Percentiles rank a stretch among this genome's conserved stretches.
phyloP scores from a whole-genome alignment of 306 rosid genomes.

The Spatholobus suberectus region DNA sequence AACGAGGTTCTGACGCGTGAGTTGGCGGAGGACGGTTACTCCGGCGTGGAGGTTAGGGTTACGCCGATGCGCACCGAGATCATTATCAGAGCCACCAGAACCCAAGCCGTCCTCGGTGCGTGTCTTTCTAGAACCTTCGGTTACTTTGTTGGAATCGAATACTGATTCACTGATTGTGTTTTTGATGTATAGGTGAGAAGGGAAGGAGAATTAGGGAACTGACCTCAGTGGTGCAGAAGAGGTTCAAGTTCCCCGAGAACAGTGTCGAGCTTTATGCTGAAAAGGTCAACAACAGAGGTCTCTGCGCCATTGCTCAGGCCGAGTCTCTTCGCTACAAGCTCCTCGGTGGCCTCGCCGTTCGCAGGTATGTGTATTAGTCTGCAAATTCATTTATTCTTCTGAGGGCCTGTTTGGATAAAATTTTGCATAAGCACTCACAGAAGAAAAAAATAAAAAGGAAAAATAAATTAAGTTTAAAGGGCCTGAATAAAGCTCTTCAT shows the following conservation, averaged over 20 bases:
- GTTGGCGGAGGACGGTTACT: conserved; percentile 25
- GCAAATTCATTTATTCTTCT: not conserved
- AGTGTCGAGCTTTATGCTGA: conserved; percentile 14
- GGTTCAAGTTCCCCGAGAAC: conserved; percentile 6
- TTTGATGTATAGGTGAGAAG: not conserved
- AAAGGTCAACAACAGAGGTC: conserved; percentile 23
- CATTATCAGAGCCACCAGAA: conserved; percentile 34
- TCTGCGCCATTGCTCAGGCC: conserved; percentile 30
- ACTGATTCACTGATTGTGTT: not conserved
- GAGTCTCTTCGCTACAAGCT: conserved; percentile 30
- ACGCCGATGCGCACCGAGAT: conserved; percentile 24
- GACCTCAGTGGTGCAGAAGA: conserved; percentile 26
- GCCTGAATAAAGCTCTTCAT: no score
- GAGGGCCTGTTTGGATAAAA: no score
- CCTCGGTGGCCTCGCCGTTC: conserved; percentile 23
- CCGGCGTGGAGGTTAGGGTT: conserved; percentile 32
- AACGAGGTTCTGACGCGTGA: conserved; percentile 18
- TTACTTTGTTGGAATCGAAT: not conserved
- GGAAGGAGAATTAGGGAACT: conserved; percentile 27
- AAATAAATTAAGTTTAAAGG: no score
- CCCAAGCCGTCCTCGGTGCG: conserved; percentile 17
- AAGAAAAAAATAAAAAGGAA: no score
- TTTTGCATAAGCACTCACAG: no score
- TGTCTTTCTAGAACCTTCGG: not conserved
- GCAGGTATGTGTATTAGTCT: not conserved